phyloP scores from a whole-genome alignment of 2,329 filamentous ascomycete genomes.

The Fonsecaea nubica region DNA sequence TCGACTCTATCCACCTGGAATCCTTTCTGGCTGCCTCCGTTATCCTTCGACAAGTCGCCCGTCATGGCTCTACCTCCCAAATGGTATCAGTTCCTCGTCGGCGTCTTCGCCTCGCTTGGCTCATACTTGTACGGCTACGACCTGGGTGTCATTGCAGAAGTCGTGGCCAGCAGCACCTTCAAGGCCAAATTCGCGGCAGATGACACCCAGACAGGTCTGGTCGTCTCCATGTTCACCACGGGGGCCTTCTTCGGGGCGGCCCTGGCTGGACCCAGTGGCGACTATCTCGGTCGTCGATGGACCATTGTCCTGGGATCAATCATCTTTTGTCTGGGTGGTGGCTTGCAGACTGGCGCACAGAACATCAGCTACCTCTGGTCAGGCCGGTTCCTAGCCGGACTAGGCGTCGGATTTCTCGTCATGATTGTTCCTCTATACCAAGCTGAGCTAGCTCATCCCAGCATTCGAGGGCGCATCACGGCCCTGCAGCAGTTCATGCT shows the following conservation, averaged over 20 bases:
- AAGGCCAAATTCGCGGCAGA: constrained; percentile 42
- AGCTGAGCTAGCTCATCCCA: constrained; percentile 78
- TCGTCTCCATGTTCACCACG: constrained; percentile 78
- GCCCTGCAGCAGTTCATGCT: constrained; percentile 83
- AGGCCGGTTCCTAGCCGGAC: constrained; percentile 72
- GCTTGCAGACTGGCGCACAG: constrained; percentile 73
- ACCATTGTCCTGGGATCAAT: constrained; percentile 75
- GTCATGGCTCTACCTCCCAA: constrained; percentile 63
- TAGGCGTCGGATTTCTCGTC: constrained; percentile 67
- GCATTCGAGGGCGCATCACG: constrained; percentile 76
- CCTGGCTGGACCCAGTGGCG: constrained; percentile 67
- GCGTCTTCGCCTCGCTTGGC: constrained; percentile 65
- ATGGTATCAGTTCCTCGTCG: constrained; percentile 66
- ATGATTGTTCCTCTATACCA: constrained; percentile 77
- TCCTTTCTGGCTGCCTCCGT: background rate
- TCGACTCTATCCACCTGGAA: background rate
- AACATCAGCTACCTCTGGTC: constrained; percentile 68
- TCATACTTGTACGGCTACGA: constrained; percentile 66
- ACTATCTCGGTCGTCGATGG: constrained; percentile 70
- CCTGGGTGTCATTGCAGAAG: constrained; percentile 66
- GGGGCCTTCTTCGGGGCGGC: constrained; percentile 74
- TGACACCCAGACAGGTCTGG: constrained; percentile 61
- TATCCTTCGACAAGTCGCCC: background rate
- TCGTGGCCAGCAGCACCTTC: constrained; percentile 54
- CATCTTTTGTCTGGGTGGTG: constrained; percentile 75